A percentile compares a stretch with the other conserved stretches of the same genome.
phyloP scores from a whole-genome alignment of 345 rosid species.

The Aquilaria sinensis region DNA sequence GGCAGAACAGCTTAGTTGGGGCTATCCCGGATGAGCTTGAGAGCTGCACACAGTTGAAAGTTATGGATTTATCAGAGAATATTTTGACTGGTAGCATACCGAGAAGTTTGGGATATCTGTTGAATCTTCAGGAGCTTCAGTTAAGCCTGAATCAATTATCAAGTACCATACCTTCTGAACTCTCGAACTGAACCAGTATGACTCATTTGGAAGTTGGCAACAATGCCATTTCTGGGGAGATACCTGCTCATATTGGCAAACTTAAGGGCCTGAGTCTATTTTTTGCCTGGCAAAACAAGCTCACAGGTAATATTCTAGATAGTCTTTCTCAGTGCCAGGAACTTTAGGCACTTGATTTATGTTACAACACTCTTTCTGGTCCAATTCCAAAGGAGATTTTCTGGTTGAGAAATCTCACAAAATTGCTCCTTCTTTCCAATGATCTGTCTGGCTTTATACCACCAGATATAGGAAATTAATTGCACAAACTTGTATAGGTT shows the following conservation, averaged over 20 bases:
- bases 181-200: conserved; percentile 59
- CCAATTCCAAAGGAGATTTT: conserved; percentile 61
- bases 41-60: conserved; percentile 53
- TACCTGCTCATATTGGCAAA: conserved; percentile 57
- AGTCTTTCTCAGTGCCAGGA: conserved; percentile 59
- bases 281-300: conserved; percentile 87
- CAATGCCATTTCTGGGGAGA: conserved; percentile 67
- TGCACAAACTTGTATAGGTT: conserved; percentile 64
- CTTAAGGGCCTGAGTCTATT: conserved; percentile 65
- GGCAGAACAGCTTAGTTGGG: conserved; percentile 93
- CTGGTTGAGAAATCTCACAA: conserved; percentile 63
- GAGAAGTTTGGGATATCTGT: conserved; percentile 60
- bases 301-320: conserved; percentile 67
- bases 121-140: conserved; percentile 81
- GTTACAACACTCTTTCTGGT: conserved; percentile 73
- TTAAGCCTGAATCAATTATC: conserved; percentile 83
- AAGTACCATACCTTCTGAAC: conserved; percentile 63
- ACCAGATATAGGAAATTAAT: conserved; percentile 78
- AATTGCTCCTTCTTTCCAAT: conserved; percentile 73
- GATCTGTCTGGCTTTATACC: conserved; percentile 73
- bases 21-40: conserved; percentile 67
- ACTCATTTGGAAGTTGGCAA: conserved; percentile 78
- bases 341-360: conserved; percentile 90
- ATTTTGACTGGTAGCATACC: conserved; percentile 80
- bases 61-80: conserved; percentile 74